Conservation (phyloP, 768 basidiomycete genomes). For the Russula virescens region DNA sequence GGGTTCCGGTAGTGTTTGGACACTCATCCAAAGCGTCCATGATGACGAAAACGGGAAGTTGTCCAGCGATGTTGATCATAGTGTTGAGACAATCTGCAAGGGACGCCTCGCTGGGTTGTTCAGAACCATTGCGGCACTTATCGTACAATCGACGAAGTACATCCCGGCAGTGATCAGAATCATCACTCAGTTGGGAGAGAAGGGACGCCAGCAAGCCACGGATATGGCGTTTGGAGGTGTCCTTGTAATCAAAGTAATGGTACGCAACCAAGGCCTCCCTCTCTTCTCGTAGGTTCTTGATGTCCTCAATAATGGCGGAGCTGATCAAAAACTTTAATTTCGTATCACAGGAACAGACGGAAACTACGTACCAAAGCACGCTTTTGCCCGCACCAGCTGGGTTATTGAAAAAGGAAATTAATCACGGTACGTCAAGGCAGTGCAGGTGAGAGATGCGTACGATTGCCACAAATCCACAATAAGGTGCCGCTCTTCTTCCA, state of each 20-base stretch:
- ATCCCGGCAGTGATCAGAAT: neutral
- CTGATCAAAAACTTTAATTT: neutral
- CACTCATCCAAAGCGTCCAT: conserved; percentile 3
- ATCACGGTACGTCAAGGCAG: neutral
- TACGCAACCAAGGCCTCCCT: neutral
- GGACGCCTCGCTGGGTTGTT: neutral
- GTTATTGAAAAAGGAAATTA: too few species aligned
- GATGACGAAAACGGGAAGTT: neutral
- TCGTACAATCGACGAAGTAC: neutral
- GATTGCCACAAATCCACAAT: conserved; percentile 2
- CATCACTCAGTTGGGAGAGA: neutral
- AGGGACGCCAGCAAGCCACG: neutral
- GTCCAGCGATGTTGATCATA: neutral
- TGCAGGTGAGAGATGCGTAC: neutral
- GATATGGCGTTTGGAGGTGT: neutral
- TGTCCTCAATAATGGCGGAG: neutral
- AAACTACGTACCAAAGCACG: neutral
- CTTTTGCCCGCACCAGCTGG: neutral
- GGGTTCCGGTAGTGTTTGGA: neutral
- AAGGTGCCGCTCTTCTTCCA: neutral
- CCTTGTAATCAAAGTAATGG: neutral
- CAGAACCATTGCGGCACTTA: neutral
- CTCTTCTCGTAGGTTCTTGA: neutral
- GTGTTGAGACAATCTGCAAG: neutral
- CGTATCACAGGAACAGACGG: too few species aligned